These are phyloP conservation scores for Tuctoria greenei DNA, from an alignment of 176 grass and related monocot species.

Conservation along the genomic window DNA sequence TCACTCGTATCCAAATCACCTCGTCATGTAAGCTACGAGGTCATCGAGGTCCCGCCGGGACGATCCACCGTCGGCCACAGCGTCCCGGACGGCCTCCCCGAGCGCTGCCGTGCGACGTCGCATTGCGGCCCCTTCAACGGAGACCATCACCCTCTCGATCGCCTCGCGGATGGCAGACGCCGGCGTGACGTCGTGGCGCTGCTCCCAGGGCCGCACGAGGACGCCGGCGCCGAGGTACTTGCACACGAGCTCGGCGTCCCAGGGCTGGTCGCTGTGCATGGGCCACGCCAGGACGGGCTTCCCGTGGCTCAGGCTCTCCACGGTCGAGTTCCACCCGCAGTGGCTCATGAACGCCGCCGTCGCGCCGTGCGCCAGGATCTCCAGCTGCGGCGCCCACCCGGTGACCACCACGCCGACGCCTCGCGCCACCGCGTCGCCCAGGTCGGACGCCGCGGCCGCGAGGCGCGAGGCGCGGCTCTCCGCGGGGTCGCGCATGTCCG, in stretches of 20 bases:
- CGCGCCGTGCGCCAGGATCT: constrained; percentile 60
- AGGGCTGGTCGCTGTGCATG: constrained; percentile 63
- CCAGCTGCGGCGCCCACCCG: constrained; percentile 77
- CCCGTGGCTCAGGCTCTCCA: constrained; percentile 67
- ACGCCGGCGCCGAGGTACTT: constrained; percentile 51
- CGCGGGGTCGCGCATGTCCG: constrained; percentile 42
- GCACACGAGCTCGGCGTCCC: constrained; percentile 50
- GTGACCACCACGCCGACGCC: constrained; percentile 35
- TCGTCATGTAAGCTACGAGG: constrained; percentile 52
- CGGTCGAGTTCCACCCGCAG: constrained; percentile 79
- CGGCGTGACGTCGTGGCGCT: constrained; percentile 22
- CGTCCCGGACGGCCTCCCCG: constrained; percentile 29
- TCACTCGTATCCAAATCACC: constrained; percentile 23
- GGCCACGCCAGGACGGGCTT: constrained; percentile 64
- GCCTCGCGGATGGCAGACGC: constrained; percentile 35
- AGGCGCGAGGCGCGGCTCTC: neutral
- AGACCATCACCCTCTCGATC: constrained; percentile 40
- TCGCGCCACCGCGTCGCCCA: neutral
- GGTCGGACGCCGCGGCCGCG: constrained; percentile 10
- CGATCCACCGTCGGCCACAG: constrained; percentile 43
- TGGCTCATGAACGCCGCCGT: constrained; percentile 74
- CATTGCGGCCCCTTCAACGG: constrained; percentile 36
- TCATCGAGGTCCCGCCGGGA: constrained; percentile 47
- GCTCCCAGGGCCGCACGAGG: constrained; percentile 53
- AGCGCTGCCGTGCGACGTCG: constrained; percentile 29